These are phyloP conservation scores for Colletotrichum plurivorum DNA, from an alignment of 2,329 filamentous ascomycete genomes.

Conservation along the genomic window DNA sequence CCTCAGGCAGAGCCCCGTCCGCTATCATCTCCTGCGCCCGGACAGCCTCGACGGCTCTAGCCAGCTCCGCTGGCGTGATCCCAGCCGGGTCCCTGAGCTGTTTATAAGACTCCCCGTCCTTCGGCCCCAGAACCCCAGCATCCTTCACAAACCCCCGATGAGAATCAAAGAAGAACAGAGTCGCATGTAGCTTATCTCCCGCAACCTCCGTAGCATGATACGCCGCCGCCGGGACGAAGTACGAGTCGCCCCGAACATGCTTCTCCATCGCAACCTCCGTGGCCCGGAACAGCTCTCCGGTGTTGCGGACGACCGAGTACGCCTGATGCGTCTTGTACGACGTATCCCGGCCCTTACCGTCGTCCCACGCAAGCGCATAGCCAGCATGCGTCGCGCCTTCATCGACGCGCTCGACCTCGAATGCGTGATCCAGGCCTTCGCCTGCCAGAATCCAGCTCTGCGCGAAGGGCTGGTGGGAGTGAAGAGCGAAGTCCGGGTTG, in stretches of 20 bases:
- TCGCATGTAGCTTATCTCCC: constrained; percentile 49
- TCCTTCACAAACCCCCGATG: constrained; percentile 48
- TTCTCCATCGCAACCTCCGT: constrained; percentile 14
- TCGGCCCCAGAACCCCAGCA: constrained; percentile 50
- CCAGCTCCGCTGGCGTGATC: constrained; percentile 41
- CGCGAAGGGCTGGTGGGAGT: constrained; percentile 52
- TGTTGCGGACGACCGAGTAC: constrained; percentile 47
- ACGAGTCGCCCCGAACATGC: constrained; percentile 44
- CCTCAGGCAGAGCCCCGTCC: neutral
- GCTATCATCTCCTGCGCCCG: constrained; percentile 1
- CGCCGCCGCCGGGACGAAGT: constrained; percentile 47
- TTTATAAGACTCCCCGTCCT: constrained; percentile 41
- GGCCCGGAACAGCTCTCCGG: constrained; percentile 42
- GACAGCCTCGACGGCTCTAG: constrained; percentile 40
- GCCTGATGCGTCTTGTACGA: constrained; percentile 45
- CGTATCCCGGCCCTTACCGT: constrained; percentile 38
- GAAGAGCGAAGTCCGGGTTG: constrained; percentile 45
- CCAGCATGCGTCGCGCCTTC: constrained; percentile 48
- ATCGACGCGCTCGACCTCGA: constrained; percentile 43
- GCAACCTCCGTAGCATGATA: constrained; percentile 49
- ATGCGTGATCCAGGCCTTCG: constrained; percentile 49
- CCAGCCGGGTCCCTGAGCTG: constrained; percentile 44
- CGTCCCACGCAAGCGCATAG: constrained; percentile 48
- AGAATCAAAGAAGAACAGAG: constrained; percentile 54
- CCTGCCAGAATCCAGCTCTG: constrained; percentile 55